Conservation (phyloP, 2,329 filamentous ascomycete genomes). For the Nectriaceae sp. region DNA sequence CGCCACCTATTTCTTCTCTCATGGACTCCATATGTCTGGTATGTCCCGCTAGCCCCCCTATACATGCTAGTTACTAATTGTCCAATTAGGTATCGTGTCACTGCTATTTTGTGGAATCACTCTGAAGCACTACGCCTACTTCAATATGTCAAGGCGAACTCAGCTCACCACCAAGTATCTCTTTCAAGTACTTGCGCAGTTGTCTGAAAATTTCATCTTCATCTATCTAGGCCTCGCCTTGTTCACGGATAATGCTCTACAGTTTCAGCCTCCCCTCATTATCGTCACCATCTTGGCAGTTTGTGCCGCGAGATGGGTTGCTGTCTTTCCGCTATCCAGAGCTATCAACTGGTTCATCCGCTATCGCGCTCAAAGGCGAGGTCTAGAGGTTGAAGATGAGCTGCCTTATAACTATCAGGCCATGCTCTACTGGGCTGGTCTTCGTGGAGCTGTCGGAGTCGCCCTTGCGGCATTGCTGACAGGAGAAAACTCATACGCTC, state of each 20-base stretch:
- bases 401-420: slow-evolving; percentile 93
- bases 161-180: slow-evolving; percentile 98
- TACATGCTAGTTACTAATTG: neutral
- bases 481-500: slow-evolving; percentile 77
- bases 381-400: slow-evolving; percentile 77
- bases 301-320: slow-evolving; percentile 87
- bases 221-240: slow-evolving; percentile 95
- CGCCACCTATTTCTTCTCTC: slow-evolving; percentile 96
- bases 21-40: slow-evolving; percentile 95
- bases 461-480: slow-evolving; percentile 86
- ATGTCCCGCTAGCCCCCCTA: slow-evolving; percentile 33
- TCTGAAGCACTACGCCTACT: slow-evolving; percentile 98
- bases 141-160: slow-evolving; percentile 98
- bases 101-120: slow-evolving; percentile 97
- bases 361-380: slow-evolving; percentile 77
- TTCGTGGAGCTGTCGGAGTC: slow-evolving; percentile 93
- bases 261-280: slow-evolving; percentile 94
- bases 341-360: slow-evolving; percentile 92
- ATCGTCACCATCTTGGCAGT: slow-evolving; percentile 91
- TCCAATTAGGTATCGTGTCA: slow-evolving; percentile 78
- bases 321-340: slow-evolving; percentile 89
- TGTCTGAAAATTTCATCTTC: slow-evolving; percentile 99
- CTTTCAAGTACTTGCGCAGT: slow-evolving; percentile 90
- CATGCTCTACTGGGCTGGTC: slow-evolving; percentile 99
- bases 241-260: slow-evolving; percentile 85